Evolutionary conservation across 441 rosid genomes (phyloP).

Genomic region (Erysimum cheiri): DNA sequence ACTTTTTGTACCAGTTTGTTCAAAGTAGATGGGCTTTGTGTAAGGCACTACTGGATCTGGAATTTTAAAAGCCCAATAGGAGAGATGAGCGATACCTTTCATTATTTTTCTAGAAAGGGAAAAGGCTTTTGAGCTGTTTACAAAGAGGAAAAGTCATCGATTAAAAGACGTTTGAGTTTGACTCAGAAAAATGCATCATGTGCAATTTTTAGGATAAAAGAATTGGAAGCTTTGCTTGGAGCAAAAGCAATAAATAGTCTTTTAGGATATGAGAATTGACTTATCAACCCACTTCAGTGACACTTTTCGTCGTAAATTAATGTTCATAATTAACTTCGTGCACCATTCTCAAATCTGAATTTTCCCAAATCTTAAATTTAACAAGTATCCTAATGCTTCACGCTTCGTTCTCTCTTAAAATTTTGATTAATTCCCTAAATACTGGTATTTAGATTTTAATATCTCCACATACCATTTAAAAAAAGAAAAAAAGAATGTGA

Average conservation of each 20-base stretch:
- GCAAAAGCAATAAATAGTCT: slow-evolving; percentile 15
- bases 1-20: slow-evolving; percentile 1
- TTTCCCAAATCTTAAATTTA: neutral
- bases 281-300: slow-evolving; percentile 18
- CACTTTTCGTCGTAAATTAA: neutral
- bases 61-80: slow-evolving; percentile 23
- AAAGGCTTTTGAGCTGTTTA: neutral
- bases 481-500: no score
- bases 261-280: neutral
- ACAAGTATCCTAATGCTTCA: neutral
- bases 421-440: neutral
- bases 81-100: neutral
- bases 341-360: neutral
- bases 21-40: slow-evolving; percentile 2
- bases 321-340: neutral
- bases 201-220: slow-evolving; percentile 1
- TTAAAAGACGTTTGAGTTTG: slow-evolving; percentile 9
- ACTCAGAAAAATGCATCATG: slow-evolving; percentile 9
- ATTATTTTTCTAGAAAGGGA: neutral
- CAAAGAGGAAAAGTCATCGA: slow-evolving; percentile 3
- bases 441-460: no score
- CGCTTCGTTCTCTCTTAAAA: neutral
- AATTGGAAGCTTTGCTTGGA: slow-evolving; percentile 16
- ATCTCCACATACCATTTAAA: no score
- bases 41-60: neutral